Base-by-base conservation (phyloP, 768 basidiomycete species). In the Gymnopilus dilepis region DNA sequence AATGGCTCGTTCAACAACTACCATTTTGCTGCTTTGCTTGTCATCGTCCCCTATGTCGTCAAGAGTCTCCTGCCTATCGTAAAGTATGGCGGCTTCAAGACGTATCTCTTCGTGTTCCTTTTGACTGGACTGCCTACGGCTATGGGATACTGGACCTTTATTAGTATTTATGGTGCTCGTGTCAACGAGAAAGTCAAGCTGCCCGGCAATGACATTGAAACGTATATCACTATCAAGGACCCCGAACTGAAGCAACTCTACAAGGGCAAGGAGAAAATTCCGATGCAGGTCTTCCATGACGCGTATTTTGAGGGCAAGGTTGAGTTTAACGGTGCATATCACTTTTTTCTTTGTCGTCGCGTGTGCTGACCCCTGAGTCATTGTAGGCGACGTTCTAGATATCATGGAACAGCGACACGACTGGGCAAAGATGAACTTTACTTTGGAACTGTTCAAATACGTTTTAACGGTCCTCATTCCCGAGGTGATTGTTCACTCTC, bases 221-320 rank as follows among this genome's bases (percentile, higher is more conserved):
- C 91, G 66, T 99, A 99, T 74, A 91, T 99, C 71, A 90, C 88
- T 45, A 90, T 99, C 78, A 89, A 93, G 62, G 94, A 97, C 78
- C 76, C 79, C 0, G 90, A 88, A 61, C 84, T 99, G 72, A 92
- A 87, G 80, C 81, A 82, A 30, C 80, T 86, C 61, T 99, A 96
- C 79, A 76, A 85, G 31, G 90, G 88, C 65, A 92, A 89, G 77
- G 85, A 88, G 68, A 99, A 97, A 77, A 98, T 99, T 60, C 95
- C 95, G 54, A 96, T 97, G 90, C 97, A 99, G 78, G 78, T 92
- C 66, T 97, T 97, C 83, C 90, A 99, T 72, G 97, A 99, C 80
- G 93, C 94, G 64, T 99, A 91, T 79, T 98, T 99, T 73, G 95
- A 96, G 52, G 90, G 90, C 51, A 98, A 98, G 78, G 86, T 96